A percentile compares a stretch with the other conserved stretches of the same genome.
Conservation (phyloP, 306 rosid genomes). For the Dryas alaskensis region DNA sequence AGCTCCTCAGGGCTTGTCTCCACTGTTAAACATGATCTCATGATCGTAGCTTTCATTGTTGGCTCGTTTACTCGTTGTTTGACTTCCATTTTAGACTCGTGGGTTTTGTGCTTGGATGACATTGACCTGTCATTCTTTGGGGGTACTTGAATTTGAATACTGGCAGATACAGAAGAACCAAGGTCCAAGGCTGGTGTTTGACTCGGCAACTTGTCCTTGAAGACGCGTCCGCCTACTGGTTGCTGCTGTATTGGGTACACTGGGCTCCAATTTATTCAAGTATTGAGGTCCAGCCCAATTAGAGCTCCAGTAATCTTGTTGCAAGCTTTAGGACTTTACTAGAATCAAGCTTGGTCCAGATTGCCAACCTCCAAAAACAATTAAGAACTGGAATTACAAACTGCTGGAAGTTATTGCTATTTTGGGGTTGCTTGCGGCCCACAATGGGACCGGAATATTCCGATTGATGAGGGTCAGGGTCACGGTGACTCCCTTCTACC, state of each 20-base stretch:
- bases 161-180: not conserved
- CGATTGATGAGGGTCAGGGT: too few species aligned
- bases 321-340: not conserved
- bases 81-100: constrained; percentile 10
- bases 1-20: not conserved
- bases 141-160: not conserved
- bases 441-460: too few species aligned
- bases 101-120: not conserved
- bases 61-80: not conserved
- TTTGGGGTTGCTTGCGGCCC: too few species aligned
- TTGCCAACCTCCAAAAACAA: too few species aligned
- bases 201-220: constrained; percentile 8
- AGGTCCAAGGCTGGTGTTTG: constrained; percentile 6
- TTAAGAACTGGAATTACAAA: too few species aligned
- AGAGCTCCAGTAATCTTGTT: not conserved
- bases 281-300: constrained; percentile 4
- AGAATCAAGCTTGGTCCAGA: too few species aligned
- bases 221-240: not conserved
- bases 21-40: not conserved
- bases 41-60: not conserved
- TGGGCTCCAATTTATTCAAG: not conserved
- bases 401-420: too few species aligned
- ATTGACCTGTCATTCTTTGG: not conserved
- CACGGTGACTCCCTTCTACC: too few species aligned
- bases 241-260: not conserved